phyloP scores from a whole-genome alignment of 768 basidiomycete genomes.

The Mycena vitilis region DNA sequence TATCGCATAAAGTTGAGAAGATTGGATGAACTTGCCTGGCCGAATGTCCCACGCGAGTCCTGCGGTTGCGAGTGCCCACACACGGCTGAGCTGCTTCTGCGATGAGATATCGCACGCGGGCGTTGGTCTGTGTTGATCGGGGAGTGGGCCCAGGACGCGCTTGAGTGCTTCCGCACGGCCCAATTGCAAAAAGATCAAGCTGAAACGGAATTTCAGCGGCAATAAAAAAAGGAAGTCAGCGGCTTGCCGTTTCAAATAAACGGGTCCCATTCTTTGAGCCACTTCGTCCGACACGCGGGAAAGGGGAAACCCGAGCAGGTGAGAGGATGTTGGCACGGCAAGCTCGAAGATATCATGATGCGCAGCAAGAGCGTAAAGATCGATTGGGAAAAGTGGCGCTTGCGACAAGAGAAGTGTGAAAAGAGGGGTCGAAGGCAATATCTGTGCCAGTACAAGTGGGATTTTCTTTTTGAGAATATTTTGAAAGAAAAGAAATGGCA shows the following conservation, averaged over 20 bases:
- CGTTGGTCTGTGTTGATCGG: constrained; percentile 79
- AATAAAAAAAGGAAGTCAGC: too few relatives aligned
- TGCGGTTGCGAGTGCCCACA: constrained; percentile 86
- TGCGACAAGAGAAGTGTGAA: constrained; percentile 70
- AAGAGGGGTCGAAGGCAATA: constrained; percentile 64
- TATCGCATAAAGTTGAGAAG: not conserved
- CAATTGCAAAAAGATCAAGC: constrained; percentile 84
- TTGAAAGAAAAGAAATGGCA: not conserved
- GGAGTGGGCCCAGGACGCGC: constrained; percentile 79
- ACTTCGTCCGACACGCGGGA: constrained; percentile 75
- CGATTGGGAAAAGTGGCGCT: constrained; percentile 74
- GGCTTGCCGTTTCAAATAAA: constrained; percentile 72
- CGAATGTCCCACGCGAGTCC: constrained; percentile 88
- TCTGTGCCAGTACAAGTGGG: constrained; percentile 36
- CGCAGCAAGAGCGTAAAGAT: constrained; percentile 79
- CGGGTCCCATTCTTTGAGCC: constrained; percentile 75
- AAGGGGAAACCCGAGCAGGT: constrained; percentile 74
- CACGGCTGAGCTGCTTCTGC: constrained; percentile 82
- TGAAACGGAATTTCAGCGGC: too few relatives aligned
- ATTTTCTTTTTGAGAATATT: too few relatives aligned
- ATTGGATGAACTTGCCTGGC: constrained; percentile 63
- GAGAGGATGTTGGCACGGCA: constrained; percentile 55
- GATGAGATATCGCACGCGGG: constrained; percentile 74
- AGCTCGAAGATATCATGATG: constrained; percentile 75
- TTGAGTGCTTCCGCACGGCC: constrained; percentile 87